Conservation (phyloP, 768 basidiomycete genomes). For the Lactifluus hygrophoroides region DNA sequence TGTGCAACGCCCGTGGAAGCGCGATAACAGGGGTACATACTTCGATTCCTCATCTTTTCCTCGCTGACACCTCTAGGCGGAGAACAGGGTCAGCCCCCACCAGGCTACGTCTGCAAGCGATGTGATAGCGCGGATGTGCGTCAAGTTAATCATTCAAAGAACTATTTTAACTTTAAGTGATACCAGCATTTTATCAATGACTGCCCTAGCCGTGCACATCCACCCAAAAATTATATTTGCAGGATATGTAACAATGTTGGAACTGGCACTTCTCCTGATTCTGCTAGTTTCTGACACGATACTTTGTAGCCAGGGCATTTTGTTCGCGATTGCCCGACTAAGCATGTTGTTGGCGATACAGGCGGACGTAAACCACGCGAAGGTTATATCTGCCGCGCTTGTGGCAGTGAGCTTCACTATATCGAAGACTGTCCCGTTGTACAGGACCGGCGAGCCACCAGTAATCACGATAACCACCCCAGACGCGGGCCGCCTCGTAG, state of each 20-base stretch:
- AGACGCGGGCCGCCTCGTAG: slow-evolving; percentile 60
- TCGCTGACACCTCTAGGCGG: slow-evolving; percentile 18
- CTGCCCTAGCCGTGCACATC: slow-evolving; percentile 67
- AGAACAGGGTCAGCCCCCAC: slow-evolving; percentile 50
- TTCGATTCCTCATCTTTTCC: neutral
- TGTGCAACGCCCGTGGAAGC: slow-evolving; percentile 48
- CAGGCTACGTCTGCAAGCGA: slow-evolving; percentile 68
- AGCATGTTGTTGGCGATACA: slow-evolving; percentile 69
- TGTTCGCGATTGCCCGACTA: slow-evolving; percentile 82
- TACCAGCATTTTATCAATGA: slow-evolving; percentile 64
- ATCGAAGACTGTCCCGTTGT: slow-evolving; percentile 79
- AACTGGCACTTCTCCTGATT: slow-evolving; percentile 3
- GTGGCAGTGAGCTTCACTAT: slow-evolving; percentile 79
- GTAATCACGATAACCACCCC: slow-evolving; percentile 29
- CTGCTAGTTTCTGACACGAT: slow-evolving; percentile 2
- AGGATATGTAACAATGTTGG: slow-evolving; percentile 69
- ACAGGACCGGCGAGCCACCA: slow-evolving; percentile 38
- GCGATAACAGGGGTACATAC: slow-evolving; percentile 43
- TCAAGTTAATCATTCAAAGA: neutral
- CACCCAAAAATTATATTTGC: slow-evolving; percentile 82
- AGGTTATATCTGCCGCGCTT: slow-evolving; percentile 88
- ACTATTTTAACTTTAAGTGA: neutral
- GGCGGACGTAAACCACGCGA: slow-evolving; percentile 74
- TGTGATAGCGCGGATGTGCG: slow-evolving; percentile 69
- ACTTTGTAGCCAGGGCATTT: slow-evolving; percentile 67